phyloP scores from a whole-genome alignment of 2,329 filamentous ascomycete genomes.

The Elsinoe fawcettii region DNA sequence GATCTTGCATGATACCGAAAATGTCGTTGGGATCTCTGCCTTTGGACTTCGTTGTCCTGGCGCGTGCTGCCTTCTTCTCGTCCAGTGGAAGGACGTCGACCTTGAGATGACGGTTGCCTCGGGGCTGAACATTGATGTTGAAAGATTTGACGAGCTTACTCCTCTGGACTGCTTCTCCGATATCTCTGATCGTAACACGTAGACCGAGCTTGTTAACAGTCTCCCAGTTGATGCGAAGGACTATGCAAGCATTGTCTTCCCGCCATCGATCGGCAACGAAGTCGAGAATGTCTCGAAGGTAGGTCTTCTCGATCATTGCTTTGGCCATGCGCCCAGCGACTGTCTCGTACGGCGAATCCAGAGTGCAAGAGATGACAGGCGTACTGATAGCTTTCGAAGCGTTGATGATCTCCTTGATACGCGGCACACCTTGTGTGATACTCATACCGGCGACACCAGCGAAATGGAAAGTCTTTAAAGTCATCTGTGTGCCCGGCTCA shows the following conservation, averaged over 20 bases:
- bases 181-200: constrained; percentile 65
- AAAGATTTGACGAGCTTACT: constrained; percentile 71
- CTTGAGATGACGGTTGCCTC: constrained; percentile 47
- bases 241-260: constrained; percentile 65
- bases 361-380: constrained; percentile 80
- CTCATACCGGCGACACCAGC: constrained; percentile 99
- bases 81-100: constrained; percentile 51
- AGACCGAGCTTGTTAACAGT: constrained; percentile 75
- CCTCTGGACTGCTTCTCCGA: constrained; percentile 66
- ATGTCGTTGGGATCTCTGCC: constrained; percentile 49
- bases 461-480: constrained; percentile 98
- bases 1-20: constrained; percentile 69
- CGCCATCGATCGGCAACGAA: constrained; percentile 87
- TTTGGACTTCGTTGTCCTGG: constrained; percentile 33
- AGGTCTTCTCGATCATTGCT: constrained; percentile 90
- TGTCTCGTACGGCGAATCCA: constrained; percentile 67
- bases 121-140: constrained; percentile 23
- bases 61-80: constrained; percentile 37
- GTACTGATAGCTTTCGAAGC: constrained; percentile 90
- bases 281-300: constrained; percentile 68
- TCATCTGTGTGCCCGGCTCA: constrained; percentile 98
- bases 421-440: constrained; percentile 96
- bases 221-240: constrained; percentile 71
- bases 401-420: constrained; percentile 99
- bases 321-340: constrained; percentile 85